Evolutionary conservation across 2,329 filamentous ascomycete genomes (phyloP).

Genomic region (Xylariaceae sp.): DNA sequence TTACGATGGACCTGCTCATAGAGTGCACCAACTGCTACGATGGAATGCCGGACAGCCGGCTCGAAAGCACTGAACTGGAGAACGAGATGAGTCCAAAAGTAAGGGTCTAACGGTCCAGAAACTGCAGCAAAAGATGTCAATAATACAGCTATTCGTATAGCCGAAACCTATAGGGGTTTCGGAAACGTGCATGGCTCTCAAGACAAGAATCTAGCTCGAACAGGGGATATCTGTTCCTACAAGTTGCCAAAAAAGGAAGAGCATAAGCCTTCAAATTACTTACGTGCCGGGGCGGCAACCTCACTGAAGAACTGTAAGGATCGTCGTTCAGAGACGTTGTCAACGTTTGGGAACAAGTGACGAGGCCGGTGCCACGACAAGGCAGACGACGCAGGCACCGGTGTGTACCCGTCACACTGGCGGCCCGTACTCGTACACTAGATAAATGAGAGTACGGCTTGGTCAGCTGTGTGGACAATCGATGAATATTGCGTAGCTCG

Average conservation of each 20-base stretch:
- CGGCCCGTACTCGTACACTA: constrained; percentile 38
- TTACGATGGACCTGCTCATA: constrained; percentile 42
- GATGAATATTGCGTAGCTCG: not conserved
- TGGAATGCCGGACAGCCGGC: constrained; percentile 46
- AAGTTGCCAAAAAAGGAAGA: too few relatives aligned
- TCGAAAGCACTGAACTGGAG: constrained; percentile 46
- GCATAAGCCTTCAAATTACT: too few relatives aligned
- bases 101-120: constrained; percentile 44
- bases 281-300: constrained; percentile 44
- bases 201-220: too few relatives aligned
- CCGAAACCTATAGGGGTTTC: too few relatives aligned
- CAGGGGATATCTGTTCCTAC: too few relatives aligned
- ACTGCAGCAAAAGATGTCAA: too few relatives aligned
- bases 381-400: constrained; percentile 20
- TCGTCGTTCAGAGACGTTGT: constrained; percentile 40
- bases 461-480: too few relatives aligned
- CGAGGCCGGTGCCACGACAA: constrained; percentile 46
- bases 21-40: constrained; percentile 48
- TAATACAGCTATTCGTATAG: too few relatives aligned
- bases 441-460: not conserved
- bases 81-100: constrained; percentile 50
- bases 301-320: constrained; percentile 47
- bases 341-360: constrained; percentile 32
- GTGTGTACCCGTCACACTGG: constrained; percentile 43
- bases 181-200: too few relatives aligned